Evolutionary conservation across 176 grass and related monocot species (phyloP).

Genomic region (Carex myosuroides): DNA sequence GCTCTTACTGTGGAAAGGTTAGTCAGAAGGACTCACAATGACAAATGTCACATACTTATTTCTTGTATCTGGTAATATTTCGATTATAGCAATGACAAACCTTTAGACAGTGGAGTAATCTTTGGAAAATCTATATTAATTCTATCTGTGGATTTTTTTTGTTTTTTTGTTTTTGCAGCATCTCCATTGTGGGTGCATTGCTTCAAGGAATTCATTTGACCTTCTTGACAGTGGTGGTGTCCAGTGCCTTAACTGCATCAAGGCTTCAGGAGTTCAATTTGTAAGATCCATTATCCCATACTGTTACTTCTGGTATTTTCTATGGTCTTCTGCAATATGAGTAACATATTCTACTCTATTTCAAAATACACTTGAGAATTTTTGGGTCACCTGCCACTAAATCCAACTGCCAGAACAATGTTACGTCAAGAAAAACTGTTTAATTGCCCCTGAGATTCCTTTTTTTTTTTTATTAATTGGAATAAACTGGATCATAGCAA

Average conservation of each 20-base stretch:
- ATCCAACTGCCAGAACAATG: neutral
- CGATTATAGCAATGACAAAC: neutral
- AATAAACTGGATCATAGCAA: neutral
- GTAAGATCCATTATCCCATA: slow-evolving; percentile 50
- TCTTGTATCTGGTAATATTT: neutral
- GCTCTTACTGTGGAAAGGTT: slow-evolving; percentile 95
- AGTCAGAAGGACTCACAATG: slow-evolving; percentile 1
- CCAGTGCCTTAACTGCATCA: slow-evolving; percentile 76
- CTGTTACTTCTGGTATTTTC: neutral
- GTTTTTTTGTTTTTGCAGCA: slow-evolving; percentile 36
- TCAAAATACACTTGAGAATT: neutral
- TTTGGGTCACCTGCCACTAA: neutral
- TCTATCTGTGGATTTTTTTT: neutral
- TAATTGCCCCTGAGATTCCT: neutral
- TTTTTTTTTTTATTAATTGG: neutral
- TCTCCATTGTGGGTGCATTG: slow-evolving; percentile 90
- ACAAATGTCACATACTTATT: neutral
- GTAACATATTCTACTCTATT: neutral
- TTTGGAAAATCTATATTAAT: neutral
- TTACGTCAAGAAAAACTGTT: neutral
- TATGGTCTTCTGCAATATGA: neutral
- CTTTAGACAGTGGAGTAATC: neutral
- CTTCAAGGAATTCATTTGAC: slow-evolving; percentile 88
- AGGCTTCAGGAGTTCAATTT: slow-evolving; percentile 45
- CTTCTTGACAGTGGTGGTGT: slow-evolving; percentile 95